Evolutionary conservation across 805 yeast genomes (phyloP).

Genomic region (Candida saitoana): DNA sequence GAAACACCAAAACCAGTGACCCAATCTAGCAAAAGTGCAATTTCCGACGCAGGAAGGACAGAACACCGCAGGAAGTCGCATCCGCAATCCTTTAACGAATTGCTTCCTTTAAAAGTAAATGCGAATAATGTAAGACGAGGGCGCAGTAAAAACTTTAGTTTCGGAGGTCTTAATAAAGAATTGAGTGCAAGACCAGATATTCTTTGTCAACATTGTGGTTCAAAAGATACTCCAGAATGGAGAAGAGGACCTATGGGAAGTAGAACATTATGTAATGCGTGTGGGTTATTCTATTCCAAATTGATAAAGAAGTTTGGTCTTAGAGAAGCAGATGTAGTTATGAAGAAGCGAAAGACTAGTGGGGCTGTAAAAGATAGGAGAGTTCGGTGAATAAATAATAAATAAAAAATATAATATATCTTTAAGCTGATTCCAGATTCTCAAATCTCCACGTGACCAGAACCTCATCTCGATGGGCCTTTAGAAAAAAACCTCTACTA

Average conservation of each 20-base stretch:
- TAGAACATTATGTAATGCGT: conserved; percentile 84
- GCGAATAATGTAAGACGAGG: neutral
- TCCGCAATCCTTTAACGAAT: neutral
- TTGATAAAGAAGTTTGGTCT: conserved; percentile 47
- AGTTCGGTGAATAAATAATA: neutral
- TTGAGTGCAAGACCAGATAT: conserved; percentile 13
- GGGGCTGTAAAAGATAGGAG: conserved; percentile 19
- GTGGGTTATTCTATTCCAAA: conserved; percentile 76
- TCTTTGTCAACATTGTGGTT: conserved; percentile 58
- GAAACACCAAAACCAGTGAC: neutral
- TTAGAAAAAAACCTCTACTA: conserved; percentile 3
- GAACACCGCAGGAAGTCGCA: conserved; percentile 4
- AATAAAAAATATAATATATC: no score
- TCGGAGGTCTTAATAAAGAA: conserved; percentile 16
- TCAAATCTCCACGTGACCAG: neutral
- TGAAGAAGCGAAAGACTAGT: conserved; percentile 20
- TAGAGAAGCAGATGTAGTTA: conserved; percentile 36
- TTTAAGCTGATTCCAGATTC: no score
- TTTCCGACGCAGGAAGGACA: neutral
- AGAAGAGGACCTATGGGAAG: conserved; percentile 83
- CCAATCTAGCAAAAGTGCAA: neutral
- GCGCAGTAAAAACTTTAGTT: neutral
- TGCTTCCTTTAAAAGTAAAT: neutral
- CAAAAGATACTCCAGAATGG: conserved; percentile 86
- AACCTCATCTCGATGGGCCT: conserved; percentile 6